These are phyloP conservation scores for Pythium brachiatum DNA, from an alignment of 352 stramenopile species.

Conservation along the genomic window DNA sequence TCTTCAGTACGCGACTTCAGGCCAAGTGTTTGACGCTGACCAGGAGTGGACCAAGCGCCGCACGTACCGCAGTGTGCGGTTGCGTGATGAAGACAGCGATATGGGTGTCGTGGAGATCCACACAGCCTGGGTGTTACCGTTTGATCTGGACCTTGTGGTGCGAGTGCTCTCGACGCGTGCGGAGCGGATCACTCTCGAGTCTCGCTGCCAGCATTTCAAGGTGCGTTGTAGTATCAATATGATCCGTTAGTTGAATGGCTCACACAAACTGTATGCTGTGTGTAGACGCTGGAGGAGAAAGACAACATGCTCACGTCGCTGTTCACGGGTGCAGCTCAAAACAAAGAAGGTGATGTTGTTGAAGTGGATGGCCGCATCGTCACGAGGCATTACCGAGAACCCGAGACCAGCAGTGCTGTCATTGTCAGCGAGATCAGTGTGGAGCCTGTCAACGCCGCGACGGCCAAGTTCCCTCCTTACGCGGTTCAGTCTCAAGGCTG, in stretches of 20 bases:
- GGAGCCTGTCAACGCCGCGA: neutral
- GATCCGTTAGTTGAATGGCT: neutral
- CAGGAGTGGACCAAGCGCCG: neutral
- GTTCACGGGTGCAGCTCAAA: neutral
- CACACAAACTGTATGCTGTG: neutral
- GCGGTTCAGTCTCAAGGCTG: conserved; percentile 14
- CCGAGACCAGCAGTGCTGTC: neutral
- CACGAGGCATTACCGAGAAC: conserved; percentile 2
- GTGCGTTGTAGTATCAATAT: neutral
- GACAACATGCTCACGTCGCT: conserved; percentile 5
- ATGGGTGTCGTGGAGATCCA: neutral
- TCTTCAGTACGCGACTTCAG: neutral
- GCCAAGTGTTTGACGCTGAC: neutral
- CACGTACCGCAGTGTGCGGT: neutral
- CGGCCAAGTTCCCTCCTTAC: neutral
- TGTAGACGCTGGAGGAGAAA: conserved; percentile 8
- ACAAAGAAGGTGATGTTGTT: neutral
- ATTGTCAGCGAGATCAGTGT: conserved; percentile 14
- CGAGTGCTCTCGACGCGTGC: neutral
- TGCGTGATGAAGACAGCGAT: neutral
- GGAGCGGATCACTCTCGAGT: neutral
- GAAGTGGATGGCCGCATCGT: conserved; percentile 8
- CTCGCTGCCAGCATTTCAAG: conserved; percentile 2
- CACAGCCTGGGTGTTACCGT: conserved; percentile 11
- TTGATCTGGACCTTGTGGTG: neutral